Evolutionary conservation across 2,329 filamentous ascomycete species (phyloP).

Genomic region (Colletotrichum brevisporum): DNA sequence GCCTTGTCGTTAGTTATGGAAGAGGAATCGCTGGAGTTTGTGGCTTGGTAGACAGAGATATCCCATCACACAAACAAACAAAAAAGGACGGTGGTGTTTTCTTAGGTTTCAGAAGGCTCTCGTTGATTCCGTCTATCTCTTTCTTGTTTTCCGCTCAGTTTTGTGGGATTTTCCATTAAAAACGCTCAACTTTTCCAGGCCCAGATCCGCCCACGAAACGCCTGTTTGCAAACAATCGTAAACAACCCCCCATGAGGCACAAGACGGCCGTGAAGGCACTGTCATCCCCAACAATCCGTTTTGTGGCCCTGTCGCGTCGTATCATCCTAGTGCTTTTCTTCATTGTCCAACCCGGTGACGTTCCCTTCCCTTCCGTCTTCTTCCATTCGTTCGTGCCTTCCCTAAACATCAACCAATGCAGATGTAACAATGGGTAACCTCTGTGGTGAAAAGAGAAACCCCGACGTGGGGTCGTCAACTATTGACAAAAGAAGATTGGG

Average conservation of each 20-base stretch:
- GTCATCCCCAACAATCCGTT: slow-evolving; percentile 8
- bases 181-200: slow-evolving; percentile 35
- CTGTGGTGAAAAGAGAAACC: not conserved
- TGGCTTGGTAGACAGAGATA: slow-evolving; percentile 34
- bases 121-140: slow-evolving; percentile 22
- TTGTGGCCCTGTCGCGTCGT: too few relatives aligned
- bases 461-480: slow-evolving; percentile 2
- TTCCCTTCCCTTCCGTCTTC: not conserved
- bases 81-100: not conserved
- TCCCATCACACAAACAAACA: slow-evolving; percentile 19
- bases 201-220: slow-evolving; percentile 20
- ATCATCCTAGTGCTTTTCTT: slow-evolving; percentile 16
- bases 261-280: not conserved
- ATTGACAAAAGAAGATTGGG: slow-evolving; percentile 24
- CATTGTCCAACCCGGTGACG: slow-evolving; percentile 30
- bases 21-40: slow-evolving; percentile 14
- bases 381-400: slow-evolving; percentile 2
- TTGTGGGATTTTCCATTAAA: not conserved
- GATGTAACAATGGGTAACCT: too few relatives aligned
- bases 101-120: not conserved
- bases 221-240: slow-evolving; percentile 26
- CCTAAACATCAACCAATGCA: slow-evolving; percentile 3
- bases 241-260: slow-evolving; percentile 6
- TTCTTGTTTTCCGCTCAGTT: not conserved
- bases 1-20: not conserved